Evolutionary conservation across 352 stramenopile genomes (phyloP).

Genomic region (Globisporangium middletonii): DNA sequence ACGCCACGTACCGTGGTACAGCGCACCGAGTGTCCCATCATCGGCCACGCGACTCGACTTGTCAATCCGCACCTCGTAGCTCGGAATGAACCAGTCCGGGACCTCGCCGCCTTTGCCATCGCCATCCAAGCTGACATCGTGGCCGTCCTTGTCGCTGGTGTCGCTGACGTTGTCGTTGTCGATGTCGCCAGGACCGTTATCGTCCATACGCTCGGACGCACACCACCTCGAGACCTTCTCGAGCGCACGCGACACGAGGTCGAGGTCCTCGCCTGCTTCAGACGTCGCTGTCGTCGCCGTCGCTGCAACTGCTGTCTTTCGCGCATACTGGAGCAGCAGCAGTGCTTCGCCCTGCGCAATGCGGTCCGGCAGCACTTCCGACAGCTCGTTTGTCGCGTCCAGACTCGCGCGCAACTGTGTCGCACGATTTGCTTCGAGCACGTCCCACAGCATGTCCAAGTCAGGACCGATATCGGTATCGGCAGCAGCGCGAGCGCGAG

Average conservation of each 20-base stretch:
- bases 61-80: slow-evolving; percentile 4
- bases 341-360: not conserved
- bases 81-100: slow-evolving; percentile 7
- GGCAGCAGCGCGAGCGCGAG: no score
- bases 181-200: not conserved
- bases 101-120: not conserved
- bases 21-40: not conserved
- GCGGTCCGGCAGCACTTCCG: not conserved
- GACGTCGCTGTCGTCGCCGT: not conserved
- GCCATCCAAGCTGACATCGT: no score
- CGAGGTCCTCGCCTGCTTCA: not conserved
- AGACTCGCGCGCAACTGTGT: not conserved
- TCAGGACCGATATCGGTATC: no score
- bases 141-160: no score
- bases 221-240: not conserved
- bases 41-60: not conserved
- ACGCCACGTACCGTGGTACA: slow-evolving; percentile 1
- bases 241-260: not conserved
- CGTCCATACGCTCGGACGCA: no score
- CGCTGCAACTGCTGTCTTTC: not conserved
- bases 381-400: not conserved
- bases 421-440: not conserved
- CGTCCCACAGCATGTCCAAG: no score
- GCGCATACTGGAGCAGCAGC: not conserved
- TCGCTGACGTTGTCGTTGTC: no score